phyloP scores from a whole-genome alignment of 2,329 filamentous ascomycete genomes.

The Exophiala sideris region DNA sequence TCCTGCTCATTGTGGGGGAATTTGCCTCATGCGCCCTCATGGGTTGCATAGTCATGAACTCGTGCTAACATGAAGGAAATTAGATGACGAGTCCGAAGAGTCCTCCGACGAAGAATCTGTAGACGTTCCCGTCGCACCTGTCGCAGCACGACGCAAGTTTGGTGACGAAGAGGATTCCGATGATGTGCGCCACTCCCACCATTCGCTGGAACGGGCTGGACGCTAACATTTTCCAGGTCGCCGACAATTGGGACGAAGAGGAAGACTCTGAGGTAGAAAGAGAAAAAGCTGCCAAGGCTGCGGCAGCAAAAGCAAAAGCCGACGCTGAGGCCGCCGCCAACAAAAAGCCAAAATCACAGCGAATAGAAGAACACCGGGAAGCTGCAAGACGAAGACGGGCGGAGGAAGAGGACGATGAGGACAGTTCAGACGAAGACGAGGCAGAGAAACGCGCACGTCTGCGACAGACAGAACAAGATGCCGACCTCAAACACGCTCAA shows the following conservation, averaged over 20 bases:
- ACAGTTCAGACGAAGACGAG: conserved; percentile 64
- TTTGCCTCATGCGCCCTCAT: background rate
- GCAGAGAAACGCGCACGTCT: conserved; percentile 71
- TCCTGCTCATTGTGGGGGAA: background rate
- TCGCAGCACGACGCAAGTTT: conserved; percentile 62
- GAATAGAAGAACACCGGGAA: conserved; percentile 75
- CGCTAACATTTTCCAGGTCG: conserved; percentile 56
- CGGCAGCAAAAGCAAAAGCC: conserved; percentile 81
- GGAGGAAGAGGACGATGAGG: conserved; percentile 55
- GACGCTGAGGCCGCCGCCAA: conserved; percentile 82
- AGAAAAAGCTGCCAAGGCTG: conserved; percentile 86
- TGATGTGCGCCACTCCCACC: conserved; percentile 58
- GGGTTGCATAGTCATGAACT: background rate
- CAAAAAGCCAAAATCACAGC: conserved; percentile 85
- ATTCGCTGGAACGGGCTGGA: background rate
- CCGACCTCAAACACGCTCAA: conserved; percentile 83
- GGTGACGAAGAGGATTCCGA: conserved; percentile 85
- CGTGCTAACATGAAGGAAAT: conserved; percentile 13
- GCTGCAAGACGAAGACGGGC: conserved; percentile 57
- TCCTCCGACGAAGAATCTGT: conserved; percentile 34
- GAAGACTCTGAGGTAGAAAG: conserved; percentile 96
- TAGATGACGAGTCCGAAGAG: conserved; percentile 49
- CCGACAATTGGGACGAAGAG: conserved; percentile 94
- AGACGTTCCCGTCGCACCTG: conserved; percentile 36
- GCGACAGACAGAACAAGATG: conserved; percentile 75